Evolutionary conservation across 2,329 filamentous ascomycete species (phyloP).

Genomic region (Sphaerulina musiva): DNA sequence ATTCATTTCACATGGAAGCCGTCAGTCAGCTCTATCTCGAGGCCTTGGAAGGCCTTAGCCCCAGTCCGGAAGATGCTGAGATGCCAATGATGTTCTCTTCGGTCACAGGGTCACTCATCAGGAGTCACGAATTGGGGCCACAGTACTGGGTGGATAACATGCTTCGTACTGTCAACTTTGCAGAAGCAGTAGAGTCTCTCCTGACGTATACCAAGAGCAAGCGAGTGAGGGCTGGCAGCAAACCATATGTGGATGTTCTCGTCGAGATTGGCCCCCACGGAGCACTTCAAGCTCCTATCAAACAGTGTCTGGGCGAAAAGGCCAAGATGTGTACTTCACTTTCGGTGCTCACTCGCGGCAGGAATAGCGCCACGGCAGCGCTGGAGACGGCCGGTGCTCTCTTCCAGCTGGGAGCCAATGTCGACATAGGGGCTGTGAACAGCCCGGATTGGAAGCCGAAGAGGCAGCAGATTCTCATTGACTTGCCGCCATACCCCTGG

Average conservation of each 20-base stretch:
- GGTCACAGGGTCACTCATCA: neutral
- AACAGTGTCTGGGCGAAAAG: constrained; percentile 3
- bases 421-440: neutral
- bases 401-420: neutral
- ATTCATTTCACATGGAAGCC: constrained; percentile 35
- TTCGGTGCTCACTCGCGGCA: constrained; percentile 17
- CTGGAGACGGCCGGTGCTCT: neutral
- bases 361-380: constrained; percentile 19
- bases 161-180: constrained; percentile 3
- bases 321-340: constrained; percentile 3
- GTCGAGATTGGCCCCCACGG: constrained; percentile 14
- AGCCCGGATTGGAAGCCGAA: neutral
- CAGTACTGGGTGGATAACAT: constrained; percentile 9
- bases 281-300: constrained; percentile 13
- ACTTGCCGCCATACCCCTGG: constrained; percentile 1
- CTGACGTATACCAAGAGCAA: neutral
- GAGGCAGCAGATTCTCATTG: neutral
- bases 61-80: neutral
- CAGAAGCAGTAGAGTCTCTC: constrained; percentile 2
- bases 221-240: neutral
- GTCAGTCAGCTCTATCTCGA: neutral
- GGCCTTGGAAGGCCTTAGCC: neutral
- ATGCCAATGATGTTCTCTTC: neutral
- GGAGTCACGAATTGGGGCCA: constrained; percentile 6
- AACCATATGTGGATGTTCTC: neutral